Evolutionary conservation across 2,329 filamentous ascomycete genomes (phyloP).

Genomic region (Alternaria hordeiaustralica): DNA sequence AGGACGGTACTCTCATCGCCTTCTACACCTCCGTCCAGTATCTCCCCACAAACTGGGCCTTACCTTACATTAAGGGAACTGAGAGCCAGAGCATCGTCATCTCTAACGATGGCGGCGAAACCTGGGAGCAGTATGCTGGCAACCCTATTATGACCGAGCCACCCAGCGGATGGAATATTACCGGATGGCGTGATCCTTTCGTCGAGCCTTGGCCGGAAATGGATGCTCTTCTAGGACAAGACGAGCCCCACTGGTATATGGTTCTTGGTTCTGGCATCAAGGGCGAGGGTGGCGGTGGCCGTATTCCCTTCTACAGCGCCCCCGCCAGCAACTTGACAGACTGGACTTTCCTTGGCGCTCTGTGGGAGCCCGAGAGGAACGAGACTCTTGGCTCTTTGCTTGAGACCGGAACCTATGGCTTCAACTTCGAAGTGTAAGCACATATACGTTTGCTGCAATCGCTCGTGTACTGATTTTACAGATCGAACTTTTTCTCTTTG

Average conservation of each 20-base stretch:
- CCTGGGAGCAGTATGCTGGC: constrained; percentile 55
- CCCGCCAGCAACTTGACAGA: constrained; percentile 53
- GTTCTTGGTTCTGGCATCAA: constrained; percentile 57
- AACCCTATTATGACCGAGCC: constrained; percentile 55
- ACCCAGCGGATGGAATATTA: constrained; percentile 55
- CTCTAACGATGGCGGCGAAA: constrained; percentile 55
- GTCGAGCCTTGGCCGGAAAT: constrained; percentile 51
- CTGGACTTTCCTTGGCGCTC: constrained; percentile 56
- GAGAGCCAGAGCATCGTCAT: constrained; percentile 56
- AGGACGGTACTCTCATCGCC: constrained; percentile 54
- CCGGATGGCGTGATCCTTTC: constrained; percentile 44
- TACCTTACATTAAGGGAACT: constrained; percentile 53
- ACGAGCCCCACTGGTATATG: constrained; percentile 55
- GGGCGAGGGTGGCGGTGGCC: constrained; percentile 53
- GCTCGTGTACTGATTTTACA: constrained; percentile 14
- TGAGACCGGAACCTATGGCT: constrained; percentile 55
- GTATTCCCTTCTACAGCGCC: constrained; percentile 56
- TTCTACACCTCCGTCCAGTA: constrained; percentile 58
- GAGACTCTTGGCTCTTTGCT: constrained; percentile 51
- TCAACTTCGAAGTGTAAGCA: constrained; percentile 55
- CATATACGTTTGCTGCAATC: neutral
- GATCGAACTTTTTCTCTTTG: constrained; percentile 55
- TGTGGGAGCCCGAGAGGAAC: constrained; percentile 55
- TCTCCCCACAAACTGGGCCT: constrained; percentile 54
- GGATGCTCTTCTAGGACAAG: constrained; percentile 50